Percentiles rank a stretch among this genome's conserved stretches.
phyloP scores from a whole-genome alignment of 805 yeast genomes.

The Schwanniomyces polymorphus region DNA sequence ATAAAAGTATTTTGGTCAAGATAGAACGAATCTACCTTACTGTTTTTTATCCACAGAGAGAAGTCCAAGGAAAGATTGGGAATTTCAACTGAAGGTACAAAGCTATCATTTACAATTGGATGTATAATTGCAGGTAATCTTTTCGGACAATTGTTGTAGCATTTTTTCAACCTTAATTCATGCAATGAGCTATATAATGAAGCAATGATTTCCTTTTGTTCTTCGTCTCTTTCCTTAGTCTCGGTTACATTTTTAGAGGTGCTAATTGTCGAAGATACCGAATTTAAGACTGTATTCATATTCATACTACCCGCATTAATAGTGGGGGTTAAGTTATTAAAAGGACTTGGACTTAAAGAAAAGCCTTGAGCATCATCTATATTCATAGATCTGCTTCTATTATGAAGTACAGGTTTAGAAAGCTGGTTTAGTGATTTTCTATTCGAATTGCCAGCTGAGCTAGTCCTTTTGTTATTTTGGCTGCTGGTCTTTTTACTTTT shows the following conservation, averaged over 20 bases:
- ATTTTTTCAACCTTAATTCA: conserved; percentile 35
- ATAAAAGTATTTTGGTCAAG: conserved; percentile 29
- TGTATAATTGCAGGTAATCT: conserved; percentile 27
- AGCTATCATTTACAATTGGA: conserved; percentile 36
- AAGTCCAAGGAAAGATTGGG: conserved; percentile 35
- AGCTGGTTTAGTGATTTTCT: conserved; percentile 4
- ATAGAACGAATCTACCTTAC: conserved; percentile 34
- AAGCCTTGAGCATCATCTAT: conserved; percentile 2
- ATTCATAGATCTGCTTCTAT: conserved; percentile 1
- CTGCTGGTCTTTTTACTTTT: conserved; percentile 4
- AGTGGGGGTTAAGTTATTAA: conserved; percentile 1
- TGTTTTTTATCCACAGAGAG: conserved; percentile 30
- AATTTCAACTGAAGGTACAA: conserved; percentile 38
- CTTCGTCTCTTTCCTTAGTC: conserved; percentile 5
- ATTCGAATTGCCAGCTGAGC: not conserved
- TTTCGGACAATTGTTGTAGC: conserved; percentile 17
- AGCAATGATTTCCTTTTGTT: conserved; percentile 25
- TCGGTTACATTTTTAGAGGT: conserved; percentile 1
- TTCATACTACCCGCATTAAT: conserved; percentile 14
- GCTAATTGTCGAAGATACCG: not conserved
- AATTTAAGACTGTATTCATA: conserved; percentile 21
- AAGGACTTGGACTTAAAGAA: conserved; percentile 1
- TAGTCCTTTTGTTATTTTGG: conserved; percentile 5
- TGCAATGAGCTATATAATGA: conserved; percentile 34
- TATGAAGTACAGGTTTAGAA: conserved; percentile 2